Evolutionary conservation across 2,329 filamentous ascomycete genomes (phyloP), one percentile per base, ranked within the genome.

Genomic region (Amauroascus niger): DNA sequence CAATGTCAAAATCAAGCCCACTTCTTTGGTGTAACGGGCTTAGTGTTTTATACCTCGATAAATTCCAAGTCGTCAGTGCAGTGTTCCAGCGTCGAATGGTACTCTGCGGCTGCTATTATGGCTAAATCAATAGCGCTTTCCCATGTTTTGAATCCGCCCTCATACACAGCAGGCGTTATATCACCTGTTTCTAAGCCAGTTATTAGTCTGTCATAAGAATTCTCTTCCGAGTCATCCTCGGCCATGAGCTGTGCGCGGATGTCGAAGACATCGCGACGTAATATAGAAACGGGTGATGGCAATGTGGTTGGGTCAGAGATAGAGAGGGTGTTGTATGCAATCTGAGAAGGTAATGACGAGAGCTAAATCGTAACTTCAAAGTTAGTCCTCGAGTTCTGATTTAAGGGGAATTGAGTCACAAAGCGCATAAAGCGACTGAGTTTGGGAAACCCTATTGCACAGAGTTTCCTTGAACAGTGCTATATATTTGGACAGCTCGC

Each of bases 131-230:
- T 30, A 9, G 79, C 77, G 65, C 81, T 83, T 67, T 84, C 81
- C 81, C 81, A 84, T 16, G 80, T 84, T 63, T 84, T 84, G 69
- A 83, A 83, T 4, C 81, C 81, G 57, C 81, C 81, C 68, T 84
- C 81, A 63, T 84, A 84, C 61, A 84, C 70, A 56, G 79, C 77
- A 24, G 78, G 76, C 43, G 74, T 74, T 52, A 84, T 73, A 61
- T 83, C 80, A 2, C 77, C 76, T 52, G 77, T 70, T 49, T 76
- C 73, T 3, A 82, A 70, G 7, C 76, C 74, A 1, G 71, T 64
- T 37, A 75, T 68, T 20, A 76, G 64, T 33, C 67, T 64, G 35
- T 74, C 71, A 52, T 73, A 74, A 20, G 68, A 64, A 20, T 71
- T 65, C n/a, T 59, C 35, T 28, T 70, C 71, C 9, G 69, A 63